Evolutionary conservation across 331 rosid genomes (phyloP), one percentile per base, ranked within the genome.

Genomic region (Rhamnella rubrinervis): DNA sequence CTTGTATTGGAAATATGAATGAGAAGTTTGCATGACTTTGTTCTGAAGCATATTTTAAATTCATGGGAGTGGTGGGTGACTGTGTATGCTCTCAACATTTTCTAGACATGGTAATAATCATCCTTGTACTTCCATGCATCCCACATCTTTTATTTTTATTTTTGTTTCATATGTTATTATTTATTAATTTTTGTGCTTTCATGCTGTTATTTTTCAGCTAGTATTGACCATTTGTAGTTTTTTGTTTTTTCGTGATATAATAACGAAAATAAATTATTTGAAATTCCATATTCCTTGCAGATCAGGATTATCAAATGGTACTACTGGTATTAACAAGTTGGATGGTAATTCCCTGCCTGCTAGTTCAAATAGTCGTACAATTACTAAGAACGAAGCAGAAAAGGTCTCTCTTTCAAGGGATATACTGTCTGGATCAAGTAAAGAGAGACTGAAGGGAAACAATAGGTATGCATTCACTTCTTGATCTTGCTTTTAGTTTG

Each of bases 401-500:
- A 92, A 85, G 78, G 80, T 77, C 70, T 41, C 80, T 72, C 77
- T 75, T 77, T 71, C 77, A 65, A 87, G 84, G 79, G 95, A 80
- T 78, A 70, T 89, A 66, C 57, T 63, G 7, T 70, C 78, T 75
- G 89, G 88, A 79, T 74, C 80, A 80, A 77, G 70, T 68, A 86
- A 81, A 79, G 96, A 89, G 53, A 84, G 85, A 52, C 44, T 63
- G 67, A 89, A 77, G 81, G 92, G 88, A 75, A 89, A 77, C 71
- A 92, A 79, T 59, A 84, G 80, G 98, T 92, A 83, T 74, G 82
- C 61, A 61, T 38, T 40, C 49, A 46, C 66, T 73, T n/a, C 17
- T 77, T 55, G 67, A 46, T 72, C 67, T 67, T 56, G 61, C 55
- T 66, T 44, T 53, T 66, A 49, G 37, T 23, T 77, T 67, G 73